A percentile compares a stretch with the other conserved stretches of the same genome.
Conservation (phyloP, 371 early-diverging fungal species). For the Saksenaea vasiformis region DNA sequence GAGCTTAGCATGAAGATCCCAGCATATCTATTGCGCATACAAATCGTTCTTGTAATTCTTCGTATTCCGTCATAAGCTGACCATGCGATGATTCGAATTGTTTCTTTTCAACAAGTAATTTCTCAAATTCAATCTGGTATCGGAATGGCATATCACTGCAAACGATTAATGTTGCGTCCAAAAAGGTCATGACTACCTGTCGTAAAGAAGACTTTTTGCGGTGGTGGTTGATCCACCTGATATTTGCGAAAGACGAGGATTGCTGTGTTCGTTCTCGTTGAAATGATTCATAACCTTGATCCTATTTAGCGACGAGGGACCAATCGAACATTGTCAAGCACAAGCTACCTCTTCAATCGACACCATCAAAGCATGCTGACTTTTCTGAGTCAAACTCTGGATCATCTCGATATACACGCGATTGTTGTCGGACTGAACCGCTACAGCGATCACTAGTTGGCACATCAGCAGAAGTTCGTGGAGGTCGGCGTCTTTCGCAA, state of each 20-base stretch:
- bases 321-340: not conserved
- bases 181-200: conserved; percentile 10
- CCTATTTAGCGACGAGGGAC: not conserved
- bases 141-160: conserved; percentile 43
- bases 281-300: conserved; percentile 46
- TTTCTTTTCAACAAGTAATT: conserved; percentile 50
- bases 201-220: conserved; percentile 23
- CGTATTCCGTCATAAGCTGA: conserved; percentile 54
- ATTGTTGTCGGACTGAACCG: conserved; percentile 89
- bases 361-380: conserved; percentile 90
- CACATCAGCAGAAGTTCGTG: conserved; percentile 78
- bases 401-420: conserved; percentile 84
- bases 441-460: conserved; percentile 80
- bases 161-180: not conserved
- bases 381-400: conserved; percentile 73
- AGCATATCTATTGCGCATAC: conserved; percentile 37
- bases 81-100: conserved; percentile 58
- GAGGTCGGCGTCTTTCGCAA: conserved; percentile 80
- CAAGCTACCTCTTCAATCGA: conserved; percentile 75
- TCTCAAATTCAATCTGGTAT: conserved; percentile 45
- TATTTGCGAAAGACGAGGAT: conserved; percentile 31
- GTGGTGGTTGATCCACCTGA: conserved; percentile 32
- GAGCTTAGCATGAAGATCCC: not conserved
- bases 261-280: conserved; percentile 26
- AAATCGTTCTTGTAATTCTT: conserved; percentile 55